Base-by-base conservation (phyloP, 139 green algal species). In the Gonium pectorale region DNA sequence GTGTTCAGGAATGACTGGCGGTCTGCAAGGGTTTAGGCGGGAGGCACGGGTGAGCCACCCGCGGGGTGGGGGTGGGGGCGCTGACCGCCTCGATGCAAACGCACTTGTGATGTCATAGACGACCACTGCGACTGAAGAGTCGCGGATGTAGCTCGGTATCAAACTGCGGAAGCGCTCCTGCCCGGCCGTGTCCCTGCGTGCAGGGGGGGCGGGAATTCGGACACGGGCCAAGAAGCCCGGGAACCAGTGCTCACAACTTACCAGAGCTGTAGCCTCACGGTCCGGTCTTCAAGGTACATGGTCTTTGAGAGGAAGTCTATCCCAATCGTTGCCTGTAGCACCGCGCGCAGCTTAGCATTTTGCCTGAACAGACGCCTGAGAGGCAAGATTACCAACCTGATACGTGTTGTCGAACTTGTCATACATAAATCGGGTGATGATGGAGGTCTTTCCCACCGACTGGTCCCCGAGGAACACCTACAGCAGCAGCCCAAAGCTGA, bases 361-460 rank as follows among this genome's bases (percentile, higher is more conserved):
- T 67, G 59, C 38, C 11, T 9, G n/a, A 13, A 21, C 60, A 29
- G 0, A 5, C 49, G 8, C 5, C 6, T 8, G 13, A 7, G 8
- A 31, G 15, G 24, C 5, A 13, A 66, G 27, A 27, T 59, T 62
- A 5, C 13, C 29, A 60, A 95, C 96, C 95, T 99, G 97, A 83
- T 99, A 99, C 2, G 93, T 98, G 88, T 97, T 99, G 86, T 99
- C 97, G 87, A 99, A 99, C 90, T 99, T 99, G 88, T 99, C 97
- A 89, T 99, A 99, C 97, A 99, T 99, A 87, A 99, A 99, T 1
- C 97, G 89, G 1, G 97, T 99, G 83, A 99, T 99, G 81, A 99
- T 99, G 79, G 90, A 96, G 46, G 97, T 99, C 85, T 99, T 99
- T 9, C 96, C 96, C 3, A 98, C 96, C 17, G 90, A 95, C 89